Base-by-base conservation (phyloP, 768 basidiomycete species). In the Gloeostereum incarnatum region DNA sequence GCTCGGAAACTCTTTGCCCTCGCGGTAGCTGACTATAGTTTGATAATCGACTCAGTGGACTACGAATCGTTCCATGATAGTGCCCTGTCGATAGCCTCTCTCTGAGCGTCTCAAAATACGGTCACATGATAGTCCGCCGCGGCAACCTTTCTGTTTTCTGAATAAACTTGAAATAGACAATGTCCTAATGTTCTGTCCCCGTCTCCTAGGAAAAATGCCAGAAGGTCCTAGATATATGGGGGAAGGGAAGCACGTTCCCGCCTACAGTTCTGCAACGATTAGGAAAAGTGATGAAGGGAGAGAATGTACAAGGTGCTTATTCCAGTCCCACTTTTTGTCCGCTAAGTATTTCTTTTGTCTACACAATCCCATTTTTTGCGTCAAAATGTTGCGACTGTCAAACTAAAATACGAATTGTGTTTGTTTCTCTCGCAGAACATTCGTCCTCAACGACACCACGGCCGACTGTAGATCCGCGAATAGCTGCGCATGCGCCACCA, bases 221-320 rank as follows among this genome's bases (percentile, higher is more conserved):
- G 70, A 98, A 98, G 62, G 80, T 99, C 53, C 77, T 94, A 61
- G 96, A 97, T 64, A 97, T 99, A 53, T 99, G 94, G 94, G 73
- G 71, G 52, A 94, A 93, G 60, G 76, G 79, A 42, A 76, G 70
- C 60, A 94, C 94, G 35, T 99, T 99, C 65, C 82, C 91, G 41
- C 56, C 78, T 51, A 56, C 71, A 49, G 76, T 86, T 55, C 64
- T 93, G 53, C 65, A 78, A 45, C 81, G 78, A 49, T 68, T 96
- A 57, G 65, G 69, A 60, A 73, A 78, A 58, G 63, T 81, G 58
- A 58, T 87, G 60, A 74, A 74, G 61, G 75, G 68, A 59, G 65
- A 72, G 59, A 63, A 61, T 55, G 72, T 69, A 68, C 78, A 89
- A 89, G 88, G 87, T 91, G 85, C 84, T 74, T 89, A 87, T 79